Percentiles rank a stretch among this genome's conserved stretches.
Conservation (phyloP, 306 rosid genomes). For the Trifolium dubium region DNA sequence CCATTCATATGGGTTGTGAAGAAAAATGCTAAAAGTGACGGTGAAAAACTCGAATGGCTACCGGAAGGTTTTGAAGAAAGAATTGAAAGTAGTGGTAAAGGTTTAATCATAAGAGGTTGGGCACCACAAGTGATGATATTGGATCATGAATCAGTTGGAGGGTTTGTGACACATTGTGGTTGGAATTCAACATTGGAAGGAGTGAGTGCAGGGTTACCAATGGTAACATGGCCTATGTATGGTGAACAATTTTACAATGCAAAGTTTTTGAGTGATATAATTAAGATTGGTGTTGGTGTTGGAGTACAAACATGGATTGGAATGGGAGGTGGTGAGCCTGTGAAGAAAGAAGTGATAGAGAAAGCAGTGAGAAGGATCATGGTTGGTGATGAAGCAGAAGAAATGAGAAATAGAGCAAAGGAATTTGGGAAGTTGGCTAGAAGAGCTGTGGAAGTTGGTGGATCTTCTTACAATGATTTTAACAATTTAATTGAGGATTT, state of each 20-base stretch:
- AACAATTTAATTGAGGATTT: slow-evolving; percentile 45
- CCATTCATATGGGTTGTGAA: slow-evolving; percentile 57
- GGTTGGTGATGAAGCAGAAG: slow-evolving; percentile 55
- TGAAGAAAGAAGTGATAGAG: slow-evolving; percentile 45
- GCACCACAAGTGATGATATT: slow-evolving; percentile 56
- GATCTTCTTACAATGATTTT: slow-evolving; percentile 50
- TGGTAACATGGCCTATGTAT: slow-evolving; percentile 55
- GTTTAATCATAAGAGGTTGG: slow-evolving; percentile 55
- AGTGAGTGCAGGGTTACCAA: slow-evolving; percentile 47
- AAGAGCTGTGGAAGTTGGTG: slow-evolving; percentile 51
- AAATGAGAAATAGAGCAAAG: slow-evolving; percentile 55
- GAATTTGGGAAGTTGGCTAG: slow-evolving; percentile 44
- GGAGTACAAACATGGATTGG: slow-evolving; percentile 44
- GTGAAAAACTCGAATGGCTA: slow-evolving; percentile 34
- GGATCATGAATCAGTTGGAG: slow-evolving; percentile 47
- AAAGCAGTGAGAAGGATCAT: slow-evolving; percentile 39
- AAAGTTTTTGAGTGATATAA: slow-evolving; percentile 41
- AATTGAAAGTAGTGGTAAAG: slow-evolving; percentile 36
- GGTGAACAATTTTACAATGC: slow-evolving; percentile 55
- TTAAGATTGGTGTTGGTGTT: slow-evolving; percentile 47
- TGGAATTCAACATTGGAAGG: slow-evolving; percentile 56
- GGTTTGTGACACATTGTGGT: slow-evolving; percentile 59
- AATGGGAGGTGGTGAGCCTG: slow-evolving; percentile 33
- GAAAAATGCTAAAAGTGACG: slow-evolving; percentile 7
- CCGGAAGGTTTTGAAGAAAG: slow-evolving; percentile 56